These are phyloP conservation scores for Petunia hybrid DNA, from an alignment of 305 asterid genomes.

Conservation along the genomic window DNA sequence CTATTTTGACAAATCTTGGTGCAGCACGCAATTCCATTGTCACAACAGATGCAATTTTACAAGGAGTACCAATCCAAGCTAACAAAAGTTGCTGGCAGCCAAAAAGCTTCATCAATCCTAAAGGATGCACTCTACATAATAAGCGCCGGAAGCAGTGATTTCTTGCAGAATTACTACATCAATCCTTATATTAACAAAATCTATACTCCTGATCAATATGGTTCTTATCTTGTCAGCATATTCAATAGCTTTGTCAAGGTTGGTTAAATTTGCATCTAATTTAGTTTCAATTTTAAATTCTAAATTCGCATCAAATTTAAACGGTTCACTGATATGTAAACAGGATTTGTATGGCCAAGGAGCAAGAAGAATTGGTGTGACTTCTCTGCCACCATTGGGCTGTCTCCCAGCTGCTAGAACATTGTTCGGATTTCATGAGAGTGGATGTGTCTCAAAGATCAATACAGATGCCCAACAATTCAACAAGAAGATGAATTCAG, in stretches of 20 bases:
- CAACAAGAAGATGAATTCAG: slow-evolving; percentile 71
- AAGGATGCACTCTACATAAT: slow-evolving; percentile 67
- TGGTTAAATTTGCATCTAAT: not conserved
- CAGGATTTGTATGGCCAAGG: slow-evolving; percentile 77
- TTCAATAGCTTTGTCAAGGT: slow-evolving; percentile 67
- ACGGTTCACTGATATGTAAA: not conserved
- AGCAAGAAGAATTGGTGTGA: slow-evolving; percentile 88
- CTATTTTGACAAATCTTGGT: not conserved
- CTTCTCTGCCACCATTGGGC: slow-evolving; percentile 84
- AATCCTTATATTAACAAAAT: slow-evolving; percentile 70
- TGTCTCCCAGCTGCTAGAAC: slow-evolving; percentile 81
- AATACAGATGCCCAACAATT: slow-evolving; percentile 78
- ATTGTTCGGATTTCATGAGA: slow-evolving; percentile 65
- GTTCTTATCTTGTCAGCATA: slow-evolving; percentile 61
- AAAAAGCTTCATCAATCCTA: slow-evolving; percentile 58
- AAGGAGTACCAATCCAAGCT: slow-evolving; percentile 79
- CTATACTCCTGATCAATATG: slow-evolving; percentile 75
- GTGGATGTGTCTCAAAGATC: slow-evolving; percentile 71
- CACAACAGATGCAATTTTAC: slow-evolving; percentile 66
- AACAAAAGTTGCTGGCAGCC: slow-evolving; percentile 59
- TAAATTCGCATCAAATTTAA: too few relatives aligned
- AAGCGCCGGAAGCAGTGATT: slow-evolving; percentile 80
- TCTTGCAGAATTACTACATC: slow-evolving; percentile 77
- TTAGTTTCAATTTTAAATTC: not conserved
- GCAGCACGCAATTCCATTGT: slow-evolving; percentile 83